These are phyloP conservation scores for Colletotrichum gigasporum DNA, from an alignment of 2,329 filamentous ascomycete genomes.

Conservation along the genomic window DNA sequence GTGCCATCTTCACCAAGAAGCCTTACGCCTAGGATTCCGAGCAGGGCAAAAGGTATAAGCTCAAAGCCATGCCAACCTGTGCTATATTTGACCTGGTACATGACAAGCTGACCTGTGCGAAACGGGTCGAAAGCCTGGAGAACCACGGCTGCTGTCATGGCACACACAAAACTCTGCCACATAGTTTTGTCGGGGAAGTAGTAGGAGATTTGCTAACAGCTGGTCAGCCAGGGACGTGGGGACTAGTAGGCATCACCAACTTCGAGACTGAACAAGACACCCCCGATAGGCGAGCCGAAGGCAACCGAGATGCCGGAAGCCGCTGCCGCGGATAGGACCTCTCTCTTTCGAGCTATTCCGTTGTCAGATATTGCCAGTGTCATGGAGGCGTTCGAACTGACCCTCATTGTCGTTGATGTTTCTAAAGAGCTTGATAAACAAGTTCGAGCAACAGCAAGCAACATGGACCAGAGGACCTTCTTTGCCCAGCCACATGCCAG, in stretches of 20 bases:
- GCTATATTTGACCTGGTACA: constrained; percentile 95
- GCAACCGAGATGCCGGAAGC: constrained; percentile 93
- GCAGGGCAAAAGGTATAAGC: constrained; percentile 83
- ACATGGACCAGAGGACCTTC: constrained; percentile 96
- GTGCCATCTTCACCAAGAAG: background rate
- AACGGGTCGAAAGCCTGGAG: constrained; percentile 95
- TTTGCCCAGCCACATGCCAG: constrained; percentile 96
- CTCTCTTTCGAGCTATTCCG: constrained; percentile 81
- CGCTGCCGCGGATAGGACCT: constrained; percentile 91
- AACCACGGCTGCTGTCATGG: constrained; percentile 97
- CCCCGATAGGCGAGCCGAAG: constrained; percentile 93
- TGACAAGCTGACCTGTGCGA: constrained; percentile 90
- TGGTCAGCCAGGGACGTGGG: constrained; percentile 14
- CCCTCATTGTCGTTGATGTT: constrained; percentile 89
- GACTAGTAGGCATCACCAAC: constrained; percentile 47
- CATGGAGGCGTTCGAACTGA: constrained; percentile 42
- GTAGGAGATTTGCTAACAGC: constrained; percentile 83
- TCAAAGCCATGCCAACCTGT: constrained; percentile 95
- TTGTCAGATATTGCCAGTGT: background rate
- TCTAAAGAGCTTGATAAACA: constrained; percentile 90
- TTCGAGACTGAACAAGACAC: constrained; percentile 95
- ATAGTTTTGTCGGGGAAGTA: constrained; percentile 99
- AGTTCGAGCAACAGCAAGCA: constrained; percentile 93
- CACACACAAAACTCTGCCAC: constrained; percentile 99
- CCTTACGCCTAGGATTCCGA: constrained; percentile 81